Evolutionary conservation across 208 protist genomes (phyloP).

Genomic region (Polymyxa betae): DNA sequence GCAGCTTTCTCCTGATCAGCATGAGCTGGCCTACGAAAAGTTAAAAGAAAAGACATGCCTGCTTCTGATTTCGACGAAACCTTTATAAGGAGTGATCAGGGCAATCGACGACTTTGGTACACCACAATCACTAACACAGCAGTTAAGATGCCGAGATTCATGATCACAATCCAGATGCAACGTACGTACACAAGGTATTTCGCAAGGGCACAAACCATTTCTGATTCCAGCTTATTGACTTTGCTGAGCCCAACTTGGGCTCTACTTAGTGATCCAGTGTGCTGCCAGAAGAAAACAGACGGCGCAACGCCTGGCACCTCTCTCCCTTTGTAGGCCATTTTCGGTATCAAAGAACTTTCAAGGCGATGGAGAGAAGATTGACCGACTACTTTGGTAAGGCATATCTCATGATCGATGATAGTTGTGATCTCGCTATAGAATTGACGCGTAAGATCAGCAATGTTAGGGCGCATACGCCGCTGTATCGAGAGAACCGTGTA

Average conservation of each 20-base stretch:
- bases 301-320: constrained; percentile 7
- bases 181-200: constrained; percentile 3
- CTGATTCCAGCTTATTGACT: not conserved
- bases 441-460: constrained; percentile 45
- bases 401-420: constrained; percentile 25
- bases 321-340: constrained; percentile 3
- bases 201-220: not conserved
- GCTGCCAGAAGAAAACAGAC: constrained; percentile 34
- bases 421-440: not conserved
- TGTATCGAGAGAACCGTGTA: constrained; percentile 43
- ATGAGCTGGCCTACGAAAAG: not conserved
- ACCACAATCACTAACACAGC: not conserved
- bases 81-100: not conserved
- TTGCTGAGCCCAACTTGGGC: not conserved
- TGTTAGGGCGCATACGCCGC: constrained; percentile 35
- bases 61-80: not conserved
- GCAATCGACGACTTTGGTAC: not conserved
- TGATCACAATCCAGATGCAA: too few species aligned
- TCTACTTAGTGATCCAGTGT: constrained; percentile 8
- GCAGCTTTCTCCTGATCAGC: not conserved
- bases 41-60: not conserved
- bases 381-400: not conserved
- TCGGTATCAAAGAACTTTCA: not conserved
- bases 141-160: not conserved
- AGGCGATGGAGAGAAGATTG: not conserved